Evolutionary conservation across 257 asterid species (phyloP).

Genomic region (Lycium barbarum): DNA sequence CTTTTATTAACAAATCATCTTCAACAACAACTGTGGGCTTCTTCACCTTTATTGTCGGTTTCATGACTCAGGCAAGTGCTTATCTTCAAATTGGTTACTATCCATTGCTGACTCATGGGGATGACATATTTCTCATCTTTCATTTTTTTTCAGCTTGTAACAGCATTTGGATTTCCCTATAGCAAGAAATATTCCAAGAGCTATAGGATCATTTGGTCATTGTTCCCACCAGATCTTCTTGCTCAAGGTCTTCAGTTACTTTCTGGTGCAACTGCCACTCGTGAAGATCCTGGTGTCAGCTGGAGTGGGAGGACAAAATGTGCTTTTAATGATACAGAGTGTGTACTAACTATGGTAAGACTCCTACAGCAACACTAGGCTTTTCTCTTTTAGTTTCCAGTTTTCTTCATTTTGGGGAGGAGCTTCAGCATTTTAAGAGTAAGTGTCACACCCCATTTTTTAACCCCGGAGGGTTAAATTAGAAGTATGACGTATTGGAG

Average conservation of each 20-base stretch:
- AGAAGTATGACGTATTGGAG: too few relatives aligned
- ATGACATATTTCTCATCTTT: constrained; percentile 34
- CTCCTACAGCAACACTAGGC: background rate
- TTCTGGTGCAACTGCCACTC: constrained; percentile 83
- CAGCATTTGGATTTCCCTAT: constrained; percentile 90
- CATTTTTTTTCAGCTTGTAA: constrained; percentile 65
- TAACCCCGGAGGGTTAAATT: too few relatives aligned
- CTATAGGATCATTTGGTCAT: constrained; percentile 73
- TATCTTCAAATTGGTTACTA: constrained; percentile 28
- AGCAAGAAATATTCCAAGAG: constrained; percentile 47
- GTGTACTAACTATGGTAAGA: constrained; percentile 74
- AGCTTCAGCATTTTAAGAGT: background rate
- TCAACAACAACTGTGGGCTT: constrained; percentile 80
- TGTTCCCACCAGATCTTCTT: constrained; percentile 93
- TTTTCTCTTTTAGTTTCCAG: constrained; percentile 22
- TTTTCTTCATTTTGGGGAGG: constrained; percentile 17
- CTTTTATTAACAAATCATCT: constrained; percentile 77
- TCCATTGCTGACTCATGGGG: constrained; percentile 31
- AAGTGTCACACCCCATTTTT: too few relatives aligned
- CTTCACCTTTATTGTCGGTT: constrained; percentile 73
- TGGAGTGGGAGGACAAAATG: constrained; percentile 81
- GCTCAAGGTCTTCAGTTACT: constrained; percentile 81
- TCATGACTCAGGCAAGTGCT: constrained; percentile 76
- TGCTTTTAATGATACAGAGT: constrained; percentile 79
- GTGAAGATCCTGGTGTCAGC: constrained; percentile 92